phyloP scores from a whole-genome alignment of 1,139 yeast species.

The Suhomyces wounanorum region DNA sequence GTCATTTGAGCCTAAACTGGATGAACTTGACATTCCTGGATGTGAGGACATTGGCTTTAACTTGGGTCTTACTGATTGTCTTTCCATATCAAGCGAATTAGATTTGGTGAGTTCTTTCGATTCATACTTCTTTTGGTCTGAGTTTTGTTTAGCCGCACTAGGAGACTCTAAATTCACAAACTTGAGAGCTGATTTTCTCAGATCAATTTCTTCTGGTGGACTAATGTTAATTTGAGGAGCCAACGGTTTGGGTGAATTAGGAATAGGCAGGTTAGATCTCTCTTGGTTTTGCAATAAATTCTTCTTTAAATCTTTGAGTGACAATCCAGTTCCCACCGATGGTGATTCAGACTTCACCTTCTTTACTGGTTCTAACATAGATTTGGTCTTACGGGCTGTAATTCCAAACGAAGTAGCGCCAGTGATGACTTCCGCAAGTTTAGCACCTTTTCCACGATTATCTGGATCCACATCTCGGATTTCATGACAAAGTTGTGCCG shows the following conservation, averaged over 20 bases:
- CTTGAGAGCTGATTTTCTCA: constrained; percentile 17
- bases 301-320: constrained; percentile 42
- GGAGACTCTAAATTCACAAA: constrained; percentile 29
- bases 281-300: constrained; percentile 21
- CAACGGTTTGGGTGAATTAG: constrained; percentile 8
- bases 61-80: constrained; percentile 13
- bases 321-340: constrained; percentile 28
- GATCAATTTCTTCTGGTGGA: constrained; percentile 11
- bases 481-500: constrained; percentile 40
- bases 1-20: constrained; percentile 10
- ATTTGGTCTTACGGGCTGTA: constrained; percentile 46
- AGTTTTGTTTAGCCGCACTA: constrained; percentile 3
- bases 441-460: constrained; percentile 46
- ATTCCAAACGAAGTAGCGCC: constrained; percentile 47
- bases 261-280: constrained; percentile 1
- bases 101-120: constrained; percentile 26
- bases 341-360: constrained; percentile 18
- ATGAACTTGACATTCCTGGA: constrained; percentile 31
- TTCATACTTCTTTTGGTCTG: constrained; percentile 8
- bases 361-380: constrained; percentile 39
- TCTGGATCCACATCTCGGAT: constrained; percentile 43
- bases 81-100: constrained; percentile 32
- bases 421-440: constrained; percentile 48
- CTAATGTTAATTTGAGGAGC: constrained; percentile 14
- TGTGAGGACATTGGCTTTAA: constrained; percentile 43